A percentile compares a stretch with the other conserved stretches of the same genome.
phyloP scores from a whole-genome alignment of 148 eudicot genomes.

The Camellia lanceoleosa region DNA sequence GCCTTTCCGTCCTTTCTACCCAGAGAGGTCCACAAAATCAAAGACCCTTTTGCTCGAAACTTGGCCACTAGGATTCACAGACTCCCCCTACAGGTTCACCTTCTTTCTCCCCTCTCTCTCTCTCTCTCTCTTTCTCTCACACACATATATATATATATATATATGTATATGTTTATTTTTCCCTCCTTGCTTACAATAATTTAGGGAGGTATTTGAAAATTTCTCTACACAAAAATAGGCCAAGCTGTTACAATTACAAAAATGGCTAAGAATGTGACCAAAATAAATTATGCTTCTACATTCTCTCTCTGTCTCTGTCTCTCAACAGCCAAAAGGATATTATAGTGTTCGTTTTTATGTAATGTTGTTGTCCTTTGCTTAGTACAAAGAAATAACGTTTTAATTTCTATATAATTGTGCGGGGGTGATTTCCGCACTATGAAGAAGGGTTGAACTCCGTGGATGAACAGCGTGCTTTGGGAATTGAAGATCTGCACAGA shows the following conservation, averaged over 20 bases:
- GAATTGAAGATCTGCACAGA: no score
- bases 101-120: no score
- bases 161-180: no score
- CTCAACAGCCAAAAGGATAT: not conserved
- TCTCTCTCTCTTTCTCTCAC: not conserved
- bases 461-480: no score
- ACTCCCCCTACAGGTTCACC: conserved; percentile 65
- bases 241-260: not conserved
- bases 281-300: not conserved
- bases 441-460: no score
- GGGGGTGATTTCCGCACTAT: no score
- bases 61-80: conserved; percentile 69
- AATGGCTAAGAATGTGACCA: not conserved
- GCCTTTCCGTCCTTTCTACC: conserved; percentile 78
- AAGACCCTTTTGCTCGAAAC: conserved; percentile 70
- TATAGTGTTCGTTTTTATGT: not conserved
- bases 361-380: no score
- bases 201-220: not conserved
- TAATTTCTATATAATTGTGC: no score
- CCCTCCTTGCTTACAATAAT: not conserved
- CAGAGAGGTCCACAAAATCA: conserved; percentile 49
- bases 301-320: not conserved
- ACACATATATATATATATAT: no score
- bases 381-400: no score
- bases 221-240: not conserved